Evolutionary conservation across 2,329 filamentous ascomycete species (phyloP).

Genomic region (Pseudogymnoascus sp.): DNA sequence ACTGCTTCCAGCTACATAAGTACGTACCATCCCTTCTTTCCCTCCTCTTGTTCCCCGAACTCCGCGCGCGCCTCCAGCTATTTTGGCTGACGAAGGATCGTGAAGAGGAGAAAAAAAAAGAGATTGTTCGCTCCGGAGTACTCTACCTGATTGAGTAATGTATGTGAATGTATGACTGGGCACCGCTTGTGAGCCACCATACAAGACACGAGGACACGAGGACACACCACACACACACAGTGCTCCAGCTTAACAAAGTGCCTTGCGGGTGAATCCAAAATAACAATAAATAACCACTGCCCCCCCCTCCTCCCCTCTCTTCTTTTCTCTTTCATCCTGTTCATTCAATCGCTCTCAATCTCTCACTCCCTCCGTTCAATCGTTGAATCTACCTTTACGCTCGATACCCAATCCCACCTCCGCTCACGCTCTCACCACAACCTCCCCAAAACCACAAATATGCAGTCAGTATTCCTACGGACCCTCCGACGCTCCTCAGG

Average conservation of each 20-base stretch:
- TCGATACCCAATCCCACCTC: background rate
- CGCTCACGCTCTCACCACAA: background rate
- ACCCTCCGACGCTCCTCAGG: conserved; percentile 1
- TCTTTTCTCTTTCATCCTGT: background rate
- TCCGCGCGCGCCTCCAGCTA: background rate
- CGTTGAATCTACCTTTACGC: background rate
- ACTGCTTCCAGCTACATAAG: background rate
- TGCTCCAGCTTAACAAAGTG: background rate
- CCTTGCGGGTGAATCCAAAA: background rate
- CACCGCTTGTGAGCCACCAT: background rate
- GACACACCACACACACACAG: background rate
- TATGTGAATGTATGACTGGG: background rate
- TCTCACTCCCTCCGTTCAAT: background rate
- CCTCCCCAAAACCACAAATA: background rate
- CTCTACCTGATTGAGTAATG: conserved; percentile 2
- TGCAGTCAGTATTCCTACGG: conserved; percentile 1
- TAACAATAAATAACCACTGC: background rate
- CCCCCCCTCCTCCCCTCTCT: background rate
- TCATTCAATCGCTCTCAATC: background rate
- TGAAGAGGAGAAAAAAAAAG: background rate
- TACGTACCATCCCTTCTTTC: background rate
- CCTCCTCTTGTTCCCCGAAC: background rate
- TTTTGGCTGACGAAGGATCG: conserved; percentile 2
- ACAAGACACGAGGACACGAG: background rate
- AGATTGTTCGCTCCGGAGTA: background rate